Evolutionary conservation across 73 alveolate genomes (phyloP).

Genomic region (Paraurostyla sp.): DNA sequence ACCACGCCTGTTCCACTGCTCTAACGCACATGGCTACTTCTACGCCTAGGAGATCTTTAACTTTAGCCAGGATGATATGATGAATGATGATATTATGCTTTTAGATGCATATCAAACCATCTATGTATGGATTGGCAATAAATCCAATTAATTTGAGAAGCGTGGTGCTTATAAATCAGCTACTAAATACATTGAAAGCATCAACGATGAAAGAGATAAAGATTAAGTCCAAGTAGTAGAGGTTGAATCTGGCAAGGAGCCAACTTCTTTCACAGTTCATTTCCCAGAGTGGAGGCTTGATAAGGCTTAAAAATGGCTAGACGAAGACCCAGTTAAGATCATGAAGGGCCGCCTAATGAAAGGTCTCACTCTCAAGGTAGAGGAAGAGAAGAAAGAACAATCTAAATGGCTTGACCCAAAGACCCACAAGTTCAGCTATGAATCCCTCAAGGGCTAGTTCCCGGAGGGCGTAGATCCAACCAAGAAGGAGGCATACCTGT

Average conservation of each 20-base stretch:
- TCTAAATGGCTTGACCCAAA: conserved; percentile 42
- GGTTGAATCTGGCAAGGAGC: conserved; percentile 62
- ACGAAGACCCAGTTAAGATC: not conserved
- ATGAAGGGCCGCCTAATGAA: not conserved
- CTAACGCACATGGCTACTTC: conserved; percentile 67
- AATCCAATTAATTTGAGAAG: conserved; percentile 50
- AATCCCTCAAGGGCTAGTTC: conserved; percentile 44
- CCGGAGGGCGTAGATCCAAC: conserved; percentile 70
- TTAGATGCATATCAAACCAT: conserved; percentile 64
- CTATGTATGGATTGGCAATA: conserved; percentile 74
- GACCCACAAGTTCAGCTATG: not conserved
- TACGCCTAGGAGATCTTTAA: conserved; percentile 60
- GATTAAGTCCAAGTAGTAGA: not conserved
- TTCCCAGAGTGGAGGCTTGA: conserved; percentile 65
- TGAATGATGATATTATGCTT: conserved; percentile 66
- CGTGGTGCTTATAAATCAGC: conserved; percentile 42
- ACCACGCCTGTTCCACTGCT: conserved; percentile 71
- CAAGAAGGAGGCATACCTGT: conserved; percentile 65
- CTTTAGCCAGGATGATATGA: conserved; percentile 65
- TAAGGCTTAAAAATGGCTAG: conserved; percentile 37
- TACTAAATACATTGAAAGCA: not conserved
- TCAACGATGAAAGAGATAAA: conserved; percentile 63
- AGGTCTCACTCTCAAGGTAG: not conserved
- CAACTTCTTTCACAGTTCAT: conserved; percentile 41
- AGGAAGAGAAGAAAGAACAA: conserved; percentile 32